phyloP scores from a whole-genome alignment of 257 asterid species.

The Striga asiatica region DNA sequence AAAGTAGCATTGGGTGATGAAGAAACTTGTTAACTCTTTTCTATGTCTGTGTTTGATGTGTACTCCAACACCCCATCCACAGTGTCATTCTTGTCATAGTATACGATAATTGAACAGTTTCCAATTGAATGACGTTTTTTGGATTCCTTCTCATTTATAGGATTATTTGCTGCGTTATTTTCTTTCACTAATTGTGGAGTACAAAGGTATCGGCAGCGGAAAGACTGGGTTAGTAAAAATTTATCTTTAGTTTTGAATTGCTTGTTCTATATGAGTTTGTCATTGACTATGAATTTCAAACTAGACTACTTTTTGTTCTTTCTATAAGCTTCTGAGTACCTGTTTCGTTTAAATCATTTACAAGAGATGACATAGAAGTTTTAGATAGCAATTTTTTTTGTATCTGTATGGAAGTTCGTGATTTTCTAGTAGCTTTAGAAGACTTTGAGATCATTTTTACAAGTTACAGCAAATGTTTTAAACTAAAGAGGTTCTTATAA shows the following conservation, averaged over 20 bases:
- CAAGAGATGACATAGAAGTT: not conserved
- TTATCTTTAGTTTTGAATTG: not conserved
- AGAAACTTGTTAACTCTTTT: not conserved
- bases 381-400: not conserved
- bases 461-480: no score
- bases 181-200: conserved; percentile 69
- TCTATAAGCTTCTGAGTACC: not conserved
- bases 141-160: conserved; percentile 27
- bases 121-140: not conserved
- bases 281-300: not conserved
- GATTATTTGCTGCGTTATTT: conserved; percentile 71
- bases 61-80: no score
- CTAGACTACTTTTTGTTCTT: not conserved
- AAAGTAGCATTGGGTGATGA: no score
- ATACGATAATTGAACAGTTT: not conserved
- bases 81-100: not conserved
- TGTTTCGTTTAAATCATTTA: not conserved
- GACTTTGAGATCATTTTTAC: no score
- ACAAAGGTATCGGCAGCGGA: conserved; percentile 61
- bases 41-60: not conserved
- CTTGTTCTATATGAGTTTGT: not conserved
- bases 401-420: no score
- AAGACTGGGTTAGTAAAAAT: conserved; percentile 75
- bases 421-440: no score
- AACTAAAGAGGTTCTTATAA: not conserved